A percentile compares a stretch with the other conserved stretches of the same genome.
Evolutionary conservation across 495 filamentous ascomycete species (phyloP).

Genomic region (Bathelium albidoporum): DNA sequence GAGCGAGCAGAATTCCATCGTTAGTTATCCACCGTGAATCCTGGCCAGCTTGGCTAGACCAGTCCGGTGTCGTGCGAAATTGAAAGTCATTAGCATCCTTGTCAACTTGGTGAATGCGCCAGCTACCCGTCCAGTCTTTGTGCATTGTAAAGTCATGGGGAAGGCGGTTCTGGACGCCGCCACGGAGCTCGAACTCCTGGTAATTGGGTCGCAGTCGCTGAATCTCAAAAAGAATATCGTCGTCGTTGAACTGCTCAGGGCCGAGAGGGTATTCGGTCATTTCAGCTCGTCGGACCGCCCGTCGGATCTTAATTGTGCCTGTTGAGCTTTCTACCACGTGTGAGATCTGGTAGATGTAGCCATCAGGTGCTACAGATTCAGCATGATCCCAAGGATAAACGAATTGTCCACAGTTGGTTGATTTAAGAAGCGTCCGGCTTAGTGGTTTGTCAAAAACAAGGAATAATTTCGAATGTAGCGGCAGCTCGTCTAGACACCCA

Average conservation of each 20-base stretch:
- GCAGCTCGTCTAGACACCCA: neutral
- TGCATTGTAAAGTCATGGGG: neutral
- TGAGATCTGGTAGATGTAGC: neutral
- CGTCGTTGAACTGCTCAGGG: neutral
- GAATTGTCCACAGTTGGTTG: too few species aligned
- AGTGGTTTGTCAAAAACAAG: neutral
- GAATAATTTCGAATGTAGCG: neutral
- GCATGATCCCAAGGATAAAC: neutral
- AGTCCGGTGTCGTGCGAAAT: neutral
- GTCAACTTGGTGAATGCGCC: neutral
- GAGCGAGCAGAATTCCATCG: neutral
- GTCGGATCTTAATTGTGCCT: neutral
- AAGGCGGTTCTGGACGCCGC: neutral
- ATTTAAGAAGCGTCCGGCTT: neutral
- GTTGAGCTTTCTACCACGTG: neutral
- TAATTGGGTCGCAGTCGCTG: neutral
- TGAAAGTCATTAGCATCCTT: neutral
- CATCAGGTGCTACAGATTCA: neutral
- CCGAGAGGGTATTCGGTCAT: neutral
- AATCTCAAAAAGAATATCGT: neutral
- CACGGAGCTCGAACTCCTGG: neutral
- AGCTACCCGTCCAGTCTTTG: neutral
- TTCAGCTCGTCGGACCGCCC: neutral
- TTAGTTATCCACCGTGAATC: neutral
- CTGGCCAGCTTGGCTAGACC: neutral